These are phyloP conservation scores for Raphanus raphanistrum DNA, from an alignment of 345 rosid species.

Conservation along the genomic window DNA sequence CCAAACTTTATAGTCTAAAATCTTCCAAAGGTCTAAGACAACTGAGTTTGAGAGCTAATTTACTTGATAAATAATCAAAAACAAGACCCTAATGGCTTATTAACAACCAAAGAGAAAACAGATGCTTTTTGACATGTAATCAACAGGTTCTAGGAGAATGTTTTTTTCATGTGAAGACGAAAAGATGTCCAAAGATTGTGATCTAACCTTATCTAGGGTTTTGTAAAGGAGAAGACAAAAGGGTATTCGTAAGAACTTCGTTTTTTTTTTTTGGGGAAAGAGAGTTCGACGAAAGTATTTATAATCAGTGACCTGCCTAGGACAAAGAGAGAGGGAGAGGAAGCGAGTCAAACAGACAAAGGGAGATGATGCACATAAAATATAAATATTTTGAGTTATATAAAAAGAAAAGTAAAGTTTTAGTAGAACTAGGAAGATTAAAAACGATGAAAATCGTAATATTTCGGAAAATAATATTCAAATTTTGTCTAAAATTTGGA, in stretches of 20 bases:
- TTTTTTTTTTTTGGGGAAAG: background rate
- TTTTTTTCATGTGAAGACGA: background rate
- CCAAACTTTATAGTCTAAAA: background rate
- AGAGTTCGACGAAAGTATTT: conserved; percentile 2
- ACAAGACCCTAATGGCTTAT: background rate
- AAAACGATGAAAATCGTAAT: background rate
- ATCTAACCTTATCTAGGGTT: background rate
- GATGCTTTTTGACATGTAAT: background rate
- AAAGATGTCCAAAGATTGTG: background rate
- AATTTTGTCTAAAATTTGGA: background rate
- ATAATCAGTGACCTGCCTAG: background rate
- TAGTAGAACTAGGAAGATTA: background rate
- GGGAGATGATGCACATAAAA: background rate
- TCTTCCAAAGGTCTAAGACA: background rate
- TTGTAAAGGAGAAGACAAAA: conserved; percentile 2
- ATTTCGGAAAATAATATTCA: background rate
- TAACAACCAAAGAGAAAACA: background rate
- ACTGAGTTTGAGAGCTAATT: background rate
- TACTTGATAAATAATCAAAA: background rate
- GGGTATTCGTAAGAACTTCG: background rate
- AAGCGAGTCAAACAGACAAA: background rate
- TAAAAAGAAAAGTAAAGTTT: background rate
- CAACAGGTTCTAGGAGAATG: background rate
- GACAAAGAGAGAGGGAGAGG: background rate
- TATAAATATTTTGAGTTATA: background rate